phyloP scores from a whole-genome alignment of 257 asterid genomes.

The Fraxinus americana region DNA sequence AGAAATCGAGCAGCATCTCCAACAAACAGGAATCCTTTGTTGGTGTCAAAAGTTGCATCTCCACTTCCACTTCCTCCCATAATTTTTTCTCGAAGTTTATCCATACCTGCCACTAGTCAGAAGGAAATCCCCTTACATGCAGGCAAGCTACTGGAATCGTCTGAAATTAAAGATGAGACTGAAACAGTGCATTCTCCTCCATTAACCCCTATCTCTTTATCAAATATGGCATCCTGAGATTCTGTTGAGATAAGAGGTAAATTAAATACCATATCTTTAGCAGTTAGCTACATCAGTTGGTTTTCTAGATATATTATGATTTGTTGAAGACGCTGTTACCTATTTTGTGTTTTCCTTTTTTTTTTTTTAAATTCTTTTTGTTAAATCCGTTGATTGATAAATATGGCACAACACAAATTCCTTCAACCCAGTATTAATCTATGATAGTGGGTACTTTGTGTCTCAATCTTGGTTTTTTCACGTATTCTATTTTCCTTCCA shows the following conservation, averaged over 20 bases:
- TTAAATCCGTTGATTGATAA: background rate
- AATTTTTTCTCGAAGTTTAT: slow-evolving; percentile 77
- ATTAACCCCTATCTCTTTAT: slow-evolving; percentile 69
- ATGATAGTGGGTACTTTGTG: too few relatives aligned
- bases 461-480: too few relatives aligned
- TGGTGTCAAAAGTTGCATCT: slow-evolving; percentile 55
- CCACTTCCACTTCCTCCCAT: slow-evolving; percentile 77
- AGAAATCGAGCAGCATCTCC: slow-evolving; percentile 69
- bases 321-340: background rate
- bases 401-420: background rate
- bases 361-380: background rate
- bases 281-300: slow-evolving; percentile 13
- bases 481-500: background rate
- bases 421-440: background rate
- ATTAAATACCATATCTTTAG: slow-evolving; percentile 15
- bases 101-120: slow-evolving; percentile 68
- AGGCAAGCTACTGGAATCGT: slow-evolving; percentile 59
- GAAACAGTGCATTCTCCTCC: slow-evolving; percentile 75
- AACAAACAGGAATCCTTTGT: slow-evolving; percentile 47
- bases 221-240: slow-evolving; percentile 57
- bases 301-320: slow-evolving; percentile 1
- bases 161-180: slow-evolving; percentile 43
- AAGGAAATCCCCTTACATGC: slow-evolving; percentile 49
- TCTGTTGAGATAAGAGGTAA: slow-evolving; percentile 73
- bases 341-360: background rate